Evolutionary conservation across 2,329 filamentous ascomycete species (phyloP), one percentile per base, ranked within the genome.

Genomic region (Colletotrichum orchidophilum): DNA sequence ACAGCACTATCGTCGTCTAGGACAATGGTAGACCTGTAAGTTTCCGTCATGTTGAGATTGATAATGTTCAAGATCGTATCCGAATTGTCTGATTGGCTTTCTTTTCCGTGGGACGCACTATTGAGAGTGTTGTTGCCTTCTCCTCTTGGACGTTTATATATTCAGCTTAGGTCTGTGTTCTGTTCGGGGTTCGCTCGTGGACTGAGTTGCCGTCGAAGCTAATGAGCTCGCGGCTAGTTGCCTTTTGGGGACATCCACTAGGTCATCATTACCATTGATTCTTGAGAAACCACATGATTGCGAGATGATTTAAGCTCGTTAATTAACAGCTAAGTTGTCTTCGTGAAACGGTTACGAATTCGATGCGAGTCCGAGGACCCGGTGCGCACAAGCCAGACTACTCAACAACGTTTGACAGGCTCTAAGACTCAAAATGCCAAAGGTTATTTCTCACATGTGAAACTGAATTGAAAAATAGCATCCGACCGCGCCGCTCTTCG

Each of bases 31-130:
- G 26, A 31, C 15, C 54, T n/a, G 27, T 66, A 46, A 29, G 13
- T 49, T 55, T 55, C 55, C 8, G 39, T 46, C 67, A 66, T 70
- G 21, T 13, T 66, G 35, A 24, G 21, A 5, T 66, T 66, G 7
- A 27, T n/a, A 21, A 21, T 46, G 27, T 60, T 21, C 27, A 54
- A 15, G 6, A 18, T 52, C 11, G 18, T 55, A 21, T 54, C 11
- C 53, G 46, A 31, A 21, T 33, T n/a, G n/a, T 33, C 18, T 46
- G 33, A 15, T 46, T 29, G 18, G 21, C 35, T n/a, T 21, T 60
- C 21, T 26, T 55, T 13, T 49, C 53, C 24, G 42, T 24, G 33
- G 27, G 29, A 15, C 24, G 39, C 12, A n/a, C 15, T 59, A n/a
- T 15, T 58, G 8, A 7, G 8, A 9, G 8, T 9, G 8, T 2